phyloP scores from a whole-genome alignment of 164 flowering plant genomes.

The Pachysandra terminalis region DNA sequence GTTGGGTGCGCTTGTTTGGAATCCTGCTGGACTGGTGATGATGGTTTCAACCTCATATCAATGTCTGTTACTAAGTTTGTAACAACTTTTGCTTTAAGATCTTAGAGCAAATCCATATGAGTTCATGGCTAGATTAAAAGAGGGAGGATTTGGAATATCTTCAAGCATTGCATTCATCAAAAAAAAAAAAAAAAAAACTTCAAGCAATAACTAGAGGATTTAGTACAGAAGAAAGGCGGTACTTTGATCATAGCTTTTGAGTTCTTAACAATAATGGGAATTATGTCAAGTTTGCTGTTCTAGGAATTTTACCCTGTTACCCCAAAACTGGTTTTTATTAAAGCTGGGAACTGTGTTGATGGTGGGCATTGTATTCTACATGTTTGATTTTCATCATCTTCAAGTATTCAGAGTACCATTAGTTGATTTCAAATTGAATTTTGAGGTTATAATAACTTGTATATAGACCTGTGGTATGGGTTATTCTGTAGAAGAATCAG shows the following conservation, averaged over 20 bases:
- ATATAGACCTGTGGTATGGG: not conserved
- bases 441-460: not conserved
- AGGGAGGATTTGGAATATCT: too few relatives aligned
- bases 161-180: too few relatives aligned
- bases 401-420: not conserved
- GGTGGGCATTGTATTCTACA: not conserved
- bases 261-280: too few relatives aligned
- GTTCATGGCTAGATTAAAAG: not conserved
- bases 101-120: not conserved
- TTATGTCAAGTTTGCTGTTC: too few relatives aligned
- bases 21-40: not conserved
- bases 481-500: not conserved
- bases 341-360: not conserved
- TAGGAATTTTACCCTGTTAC: too few relatives aligned
- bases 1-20: not conserved
- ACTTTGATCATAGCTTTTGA: too few relatives aligned
- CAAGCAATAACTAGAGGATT: too few relatives aligned
- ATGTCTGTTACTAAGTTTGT: not conserved
- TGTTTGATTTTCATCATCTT: not conserved
- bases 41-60: not conserved
- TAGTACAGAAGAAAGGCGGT: too few relatives aligned
- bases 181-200: too few relatives aligned
- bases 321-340: too few relatives aligned
- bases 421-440: not conserved
- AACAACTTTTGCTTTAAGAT: not conserved